Evolutionary conservation across 2,329 filamentous ascomycete genomes (phyloP).

Genomic region (Fonsecaea erecta): DNA sequence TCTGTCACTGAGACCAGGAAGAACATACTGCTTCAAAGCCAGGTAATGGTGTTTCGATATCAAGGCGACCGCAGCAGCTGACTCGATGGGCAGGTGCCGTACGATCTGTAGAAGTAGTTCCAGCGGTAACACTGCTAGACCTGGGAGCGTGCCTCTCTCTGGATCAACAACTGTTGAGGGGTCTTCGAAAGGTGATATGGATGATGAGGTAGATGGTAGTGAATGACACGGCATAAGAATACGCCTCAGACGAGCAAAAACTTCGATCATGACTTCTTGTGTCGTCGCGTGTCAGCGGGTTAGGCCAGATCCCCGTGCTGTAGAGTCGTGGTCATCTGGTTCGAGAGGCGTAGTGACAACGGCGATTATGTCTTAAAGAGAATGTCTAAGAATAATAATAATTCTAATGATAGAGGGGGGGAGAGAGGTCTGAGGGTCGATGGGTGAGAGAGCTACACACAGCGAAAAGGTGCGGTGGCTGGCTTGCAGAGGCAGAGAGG

Average conservation of each 20-base stretch:
- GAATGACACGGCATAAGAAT: conserved; percentile 1
- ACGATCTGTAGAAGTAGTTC: conserved; percentile 22
- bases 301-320: background rate
- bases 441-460: no score
- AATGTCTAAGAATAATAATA: background rate
- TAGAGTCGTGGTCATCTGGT: background rate
- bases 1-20: conserved; percentile 4
- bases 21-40: conserved; percentile 10
- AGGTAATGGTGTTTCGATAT: conserved; percentile 17
- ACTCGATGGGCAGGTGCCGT: conserved; percentile 13
- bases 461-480: no score
- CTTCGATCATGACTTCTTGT: conserved; percentile 7
- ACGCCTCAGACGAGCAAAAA: conserved; percentile 11
- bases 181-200: background rate
- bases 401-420: background rate
- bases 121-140: conserved; percentile 10
- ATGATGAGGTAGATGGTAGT: conserved; percentile 4
- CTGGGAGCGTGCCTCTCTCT: background rate
- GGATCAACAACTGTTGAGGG: conserved; percentile 1
- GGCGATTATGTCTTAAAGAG: background rate
- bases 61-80: conserved; percentile 9
- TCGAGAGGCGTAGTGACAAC: background rate
- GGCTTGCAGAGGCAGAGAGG: no score
- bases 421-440: no score
- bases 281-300: conserved; percentile 4